Conservation (phyloP, 805 yeast genomes). For the Nakazawaea ambrosiae region DNA sequence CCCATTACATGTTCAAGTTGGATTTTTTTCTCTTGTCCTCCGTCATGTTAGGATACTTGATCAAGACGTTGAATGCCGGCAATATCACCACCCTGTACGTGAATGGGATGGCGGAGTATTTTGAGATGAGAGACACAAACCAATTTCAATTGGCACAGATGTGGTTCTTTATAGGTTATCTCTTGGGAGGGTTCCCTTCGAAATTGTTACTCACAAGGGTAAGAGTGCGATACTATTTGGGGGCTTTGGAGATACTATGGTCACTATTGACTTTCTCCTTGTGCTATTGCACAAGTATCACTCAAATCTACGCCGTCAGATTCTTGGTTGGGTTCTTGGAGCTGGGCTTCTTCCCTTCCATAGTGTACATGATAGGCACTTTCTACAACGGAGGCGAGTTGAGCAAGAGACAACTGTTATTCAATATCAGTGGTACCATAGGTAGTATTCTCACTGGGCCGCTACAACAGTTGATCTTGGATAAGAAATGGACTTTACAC, state of each 20-base stretch:
- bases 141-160: conserved; percentile 5
- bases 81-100: conserved; percentile 28
- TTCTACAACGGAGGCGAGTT: conserved; percentile 29
- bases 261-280: conserved; percentile 32
- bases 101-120: conserved; percentile 29
- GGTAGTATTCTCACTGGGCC: conserved; percentile 32
- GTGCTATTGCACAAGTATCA: conserved; percentile 14
- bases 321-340: conserved; percentile 38
- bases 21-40: conserved; percentile 14
- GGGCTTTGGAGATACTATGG: conserved; percentile 38
- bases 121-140: conserved; percentile 20
- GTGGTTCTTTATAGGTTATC: conserved; percentile 33
- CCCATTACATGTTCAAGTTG: conserved; percentile 10
- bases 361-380: conserved; percentile 34
- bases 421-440: conserved; percentile 28
- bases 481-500: conserved; percentile 14
- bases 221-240: conserved; percentile 37
- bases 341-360: conserved; percentile 43
- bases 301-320: conserved; percentile 14
- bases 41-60: conserved; percentile 22
- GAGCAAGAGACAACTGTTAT: conserved; percentile 28
- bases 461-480: conserved; percentile 27
- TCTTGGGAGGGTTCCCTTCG: conserved; percentile 45
- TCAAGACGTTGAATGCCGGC: conserved; percentile 26
- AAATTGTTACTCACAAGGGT: conserved; percentile 33